Conservation (phyloP, 768 basidiomycete genomes). For the Suillus plorans region DNA sequence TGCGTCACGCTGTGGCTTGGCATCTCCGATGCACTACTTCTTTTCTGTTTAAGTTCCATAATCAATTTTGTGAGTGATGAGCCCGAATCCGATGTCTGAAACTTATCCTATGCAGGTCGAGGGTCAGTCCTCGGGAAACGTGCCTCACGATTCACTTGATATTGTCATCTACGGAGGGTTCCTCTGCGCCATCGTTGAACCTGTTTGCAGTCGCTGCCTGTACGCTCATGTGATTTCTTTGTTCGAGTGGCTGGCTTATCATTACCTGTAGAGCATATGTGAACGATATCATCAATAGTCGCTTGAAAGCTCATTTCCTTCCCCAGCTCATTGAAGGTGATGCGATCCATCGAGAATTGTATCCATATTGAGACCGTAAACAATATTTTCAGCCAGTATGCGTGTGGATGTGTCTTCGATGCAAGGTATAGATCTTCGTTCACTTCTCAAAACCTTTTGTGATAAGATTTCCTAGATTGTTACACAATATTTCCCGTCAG, state of each 20-base stretch:
- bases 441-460: background rate
- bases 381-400: slow-evolving; percentile 20
- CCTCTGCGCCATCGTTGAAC: slow-evolving; percentile 21
- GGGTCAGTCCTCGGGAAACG: background rate
- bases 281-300: slow-evolving; percentile 23
- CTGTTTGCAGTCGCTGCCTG: slow-evolving; percentile 22
- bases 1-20: slow-evolving; percentile 30
- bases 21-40: slow-evolving; percentile 33
- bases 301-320: slow-evolving; percentile 38
- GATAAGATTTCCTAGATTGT: slow-evolving; percentile 15
- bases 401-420: slow-evolving; percentile 20
- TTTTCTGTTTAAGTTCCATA: slow-evolving; percentile 34
- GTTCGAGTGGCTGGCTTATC: background rate
- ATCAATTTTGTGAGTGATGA: slow-evolving; percentile 23
- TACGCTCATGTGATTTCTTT: slow-evolving; percentile 15
- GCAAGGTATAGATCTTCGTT: slow-evolving; percentile 14
- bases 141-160: slow-evolving; percentile 9
- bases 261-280: slow-evolving; percentile 17
- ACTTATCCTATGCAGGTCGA: slow-evolving; percentile 17
- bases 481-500: slow-evolving; percentile 17
- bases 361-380: slow-evolving; percentile 16
- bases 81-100: background rate
- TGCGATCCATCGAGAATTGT: background rate
- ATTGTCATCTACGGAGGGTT: slow-evolving; percentile 31
- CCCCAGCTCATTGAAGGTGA: slow-evolving; percentile 40